Conservation (phyloP, 169 alveolate genomes). For the Plasmodium sp. region DNA sequence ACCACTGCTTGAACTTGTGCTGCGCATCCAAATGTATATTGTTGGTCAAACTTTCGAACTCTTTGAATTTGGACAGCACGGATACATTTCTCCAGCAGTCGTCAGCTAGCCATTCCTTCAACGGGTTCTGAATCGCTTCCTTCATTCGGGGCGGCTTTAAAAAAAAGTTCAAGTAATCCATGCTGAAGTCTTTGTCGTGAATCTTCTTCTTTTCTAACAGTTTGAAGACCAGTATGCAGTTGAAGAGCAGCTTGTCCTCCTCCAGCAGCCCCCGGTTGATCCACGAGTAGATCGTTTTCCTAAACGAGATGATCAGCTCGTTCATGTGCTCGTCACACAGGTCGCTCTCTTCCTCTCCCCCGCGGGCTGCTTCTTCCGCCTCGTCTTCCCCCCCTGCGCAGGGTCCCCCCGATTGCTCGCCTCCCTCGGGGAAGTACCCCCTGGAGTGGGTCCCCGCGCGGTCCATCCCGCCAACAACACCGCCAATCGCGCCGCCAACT, state of each 20-base stretch:
- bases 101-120: conserved; percentile 94
- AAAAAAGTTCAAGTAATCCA: conserved; percentile 90
- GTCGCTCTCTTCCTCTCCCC: neutral
- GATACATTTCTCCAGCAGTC: conserved; percentile 90
- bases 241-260: conserved; percentile 94
- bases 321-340: conserved; percentile 46
- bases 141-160: conserved; percentile 90
- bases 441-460: conserved; percentile 8
- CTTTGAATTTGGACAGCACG: conserved; percentile 91
- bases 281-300: conserved; percentile 95
- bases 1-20: conserved; percentile 96
- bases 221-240: conserved; percentile 94
- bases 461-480: neutral
- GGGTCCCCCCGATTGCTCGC: neutral
- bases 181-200: conserved; percentile 88
- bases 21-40: conserved; percentile 97
- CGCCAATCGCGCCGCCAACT: neutral
- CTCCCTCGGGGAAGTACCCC: neutral
- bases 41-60: conserved; percentile 92
- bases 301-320: conserved; percentile 89
- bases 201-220: conserved; percentile 92
- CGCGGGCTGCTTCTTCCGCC: neutral
- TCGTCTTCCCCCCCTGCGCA: neutral
- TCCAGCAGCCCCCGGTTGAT: conserved; percentile 96
- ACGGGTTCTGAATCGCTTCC: conserved; percentile 92